Conservation (phyloP, 1,284 basidiomycete genomes). For the Cryptococcus wingfieldii region DNA sequence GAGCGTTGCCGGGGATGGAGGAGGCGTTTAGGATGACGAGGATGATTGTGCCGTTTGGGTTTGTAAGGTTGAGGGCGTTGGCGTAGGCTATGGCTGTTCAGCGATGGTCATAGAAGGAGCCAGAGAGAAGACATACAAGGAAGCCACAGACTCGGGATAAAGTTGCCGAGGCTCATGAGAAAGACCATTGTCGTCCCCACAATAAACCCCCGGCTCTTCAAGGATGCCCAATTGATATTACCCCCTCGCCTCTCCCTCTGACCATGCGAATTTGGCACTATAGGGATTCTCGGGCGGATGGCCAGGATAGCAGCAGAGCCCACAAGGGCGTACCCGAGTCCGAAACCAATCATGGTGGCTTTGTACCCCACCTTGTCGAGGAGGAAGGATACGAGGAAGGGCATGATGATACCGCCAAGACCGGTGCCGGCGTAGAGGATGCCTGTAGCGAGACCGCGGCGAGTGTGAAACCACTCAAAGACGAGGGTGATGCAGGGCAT, state of each 20-base stretch:
- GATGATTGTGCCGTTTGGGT: slow-evolving; percentile 37
- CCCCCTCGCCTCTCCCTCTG: background rate
- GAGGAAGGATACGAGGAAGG: slow-evolving; percentile 35
- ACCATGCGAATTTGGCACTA: slow-evolving; percentile 7
- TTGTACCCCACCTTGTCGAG: slow-evolving; percentile 40
- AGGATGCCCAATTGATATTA: slow-evolving; percentile 22
- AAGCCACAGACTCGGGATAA: slow-evolving; percentile 42
- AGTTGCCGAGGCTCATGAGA: slow-evolving; percentile 38
- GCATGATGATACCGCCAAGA: slow-evolving; percentile 40
- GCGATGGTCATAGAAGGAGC: background rate
- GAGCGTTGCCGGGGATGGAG: slow-evolving; percentile 38
- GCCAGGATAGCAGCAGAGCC: slow-evolving; percentile 30
- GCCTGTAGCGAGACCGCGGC: slow-evolving; percentile 40
- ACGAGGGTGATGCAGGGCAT: slow-evolving; percentile 41
- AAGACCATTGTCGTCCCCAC: slow-evolving; percentile 34
- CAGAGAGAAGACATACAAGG: slow-evolving; percentile 31
- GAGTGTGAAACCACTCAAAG: slow-evolving; percentile 43
- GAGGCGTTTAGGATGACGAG: slow-evolving; percentile 45
- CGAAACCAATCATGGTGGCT: slow-evolving; percentile 38
- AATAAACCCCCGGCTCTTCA: slow-evolving; percentile 23
- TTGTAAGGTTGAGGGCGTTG: slow-evolving; percentile 26
- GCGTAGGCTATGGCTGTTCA: slow-evolving; percentile 26
- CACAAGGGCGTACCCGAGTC: slow-evolving; percentile 26
- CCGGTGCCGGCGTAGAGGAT: slow-evolving; percentile 44
- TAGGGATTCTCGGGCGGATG: slow-evolving; percentile 40